phyloP scores from a whole-genome alignment of 768 basidiomycete genomes.

The Hypholoma fasciculare region DNA sequence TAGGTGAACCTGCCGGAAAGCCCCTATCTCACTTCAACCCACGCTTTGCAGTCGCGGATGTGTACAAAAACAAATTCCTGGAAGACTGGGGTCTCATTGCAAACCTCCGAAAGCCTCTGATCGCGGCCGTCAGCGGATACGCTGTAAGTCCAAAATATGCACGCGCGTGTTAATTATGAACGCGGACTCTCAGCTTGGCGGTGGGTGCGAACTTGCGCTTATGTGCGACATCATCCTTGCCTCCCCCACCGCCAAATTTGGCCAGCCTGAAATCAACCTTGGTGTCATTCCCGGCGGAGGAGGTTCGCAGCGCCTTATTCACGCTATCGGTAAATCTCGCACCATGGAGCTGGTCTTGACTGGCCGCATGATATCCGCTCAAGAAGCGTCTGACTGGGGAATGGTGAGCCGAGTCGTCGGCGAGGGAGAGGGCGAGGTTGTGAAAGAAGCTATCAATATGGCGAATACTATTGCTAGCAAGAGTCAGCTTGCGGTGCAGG shows the following conservation, averaged over 20 bases:
- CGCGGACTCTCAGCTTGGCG: conserved; percentile 69
- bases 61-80: conserved; percentile 84
- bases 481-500: conserved; percentile 79
- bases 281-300: conserved; percentile 95
- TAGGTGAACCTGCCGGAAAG: conserved; percentile 33
- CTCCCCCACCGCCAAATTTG: conserved; percentile 87
- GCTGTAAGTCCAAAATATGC: conserved; percentile 53
- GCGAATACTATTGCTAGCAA: conserved; percentile 80
- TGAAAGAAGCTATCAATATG: conserved; percentile 83
- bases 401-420: conserved; percentile 80
- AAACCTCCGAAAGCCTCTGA: conserved; percentile 84
- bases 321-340: conserved; percentile 85
- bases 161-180: neutral
- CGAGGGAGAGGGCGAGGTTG: conserved; percentile 76
- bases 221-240: conserved; percentile 96
- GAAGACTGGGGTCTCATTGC: conserved; percentile 79
- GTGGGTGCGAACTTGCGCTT: conserved; percentile 94
- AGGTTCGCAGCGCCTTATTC: conserved; percentile 88
- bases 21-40: neutral
- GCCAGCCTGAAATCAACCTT: conserved; percentile 95
- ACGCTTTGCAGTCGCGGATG: conserved; percentile 65
- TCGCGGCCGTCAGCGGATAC: conserved; percentile 95
- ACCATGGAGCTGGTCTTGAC: conserved; percentile 95
- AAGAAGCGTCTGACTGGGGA: conserved; percentile 87
- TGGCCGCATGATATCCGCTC: conserved; percentile 76